Evolutionary conservation across 306 rosid species (phyloP).

Genomic region (Quercus suber): DNA sequence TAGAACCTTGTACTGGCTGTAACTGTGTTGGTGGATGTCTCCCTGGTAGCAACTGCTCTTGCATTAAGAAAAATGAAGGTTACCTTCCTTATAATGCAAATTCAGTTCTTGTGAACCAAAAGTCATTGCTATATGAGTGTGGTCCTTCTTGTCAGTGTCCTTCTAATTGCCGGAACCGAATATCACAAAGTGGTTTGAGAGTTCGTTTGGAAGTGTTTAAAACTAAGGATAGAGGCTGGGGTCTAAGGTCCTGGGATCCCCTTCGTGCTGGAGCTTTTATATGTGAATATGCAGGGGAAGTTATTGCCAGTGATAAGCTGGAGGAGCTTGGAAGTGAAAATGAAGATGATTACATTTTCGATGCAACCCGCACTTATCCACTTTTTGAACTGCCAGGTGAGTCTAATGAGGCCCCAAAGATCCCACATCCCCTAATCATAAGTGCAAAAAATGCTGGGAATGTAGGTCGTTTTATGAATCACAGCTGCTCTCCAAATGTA

Average conservation of each 20-base stretch:
- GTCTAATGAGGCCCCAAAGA: slow-evolving; percentile 47
- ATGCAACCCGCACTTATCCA: slow-evolving; percentile 67
- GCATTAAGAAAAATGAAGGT: slow-evolving; percentile 71
- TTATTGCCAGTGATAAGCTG: slow-evolving; percentile 47
- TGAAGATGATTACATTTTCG: slow-evolving; percentile 71
- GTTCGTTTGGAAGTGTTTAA: slow-evolving; percentile 78
- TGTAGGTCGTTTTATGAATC: slow-evolving; percentile 95
- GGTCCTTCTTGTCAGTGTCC: slow-evolving; percentile 83
- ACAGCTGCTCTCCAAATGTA: slow-evolving; percentile 87
- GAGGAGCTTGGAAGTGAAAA: slow-evolving; percentile 64
- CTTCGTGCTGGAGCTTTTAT: slow-evolving; percentile 83
- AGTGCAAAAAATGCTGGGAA: slow-evolving; percentile 74
- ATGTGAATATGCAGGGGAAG: slow-evolving; percentile 94
- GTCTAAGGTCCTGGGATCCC: slow-evolving; percentile 89
- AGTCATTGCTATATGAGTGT: slow-evolving; percentile 70
- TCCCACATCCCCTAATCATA: slow-evolving; percentile 66
- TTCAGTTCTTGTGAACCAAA: slow-evolving; percentile 58
- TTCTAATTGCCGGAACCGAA: slow-evolving; percentile 66
- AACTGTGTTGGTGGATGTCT: slow-evolving; percentile 74
- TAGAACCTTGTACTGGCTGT: slow-evolving; percentile 62
- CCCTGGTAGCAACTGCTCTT: slow-evolving; percentile 58
- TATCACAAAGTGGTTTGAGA: slow-evolving; percentile 69
- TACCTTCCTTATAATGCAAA: slow-evolving; percentile 58
- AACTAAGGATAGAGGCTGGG: slow-evolving; percentile 87
- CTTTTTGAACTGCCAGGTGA: slow-evolving; percentile 72